Evolutionary conservation across 2,329 filamentous ascomycete species (phyloP), one percentile per base, ranked within the genome.

Genomic region (Biscogniauxia mediterranea): DNA sequence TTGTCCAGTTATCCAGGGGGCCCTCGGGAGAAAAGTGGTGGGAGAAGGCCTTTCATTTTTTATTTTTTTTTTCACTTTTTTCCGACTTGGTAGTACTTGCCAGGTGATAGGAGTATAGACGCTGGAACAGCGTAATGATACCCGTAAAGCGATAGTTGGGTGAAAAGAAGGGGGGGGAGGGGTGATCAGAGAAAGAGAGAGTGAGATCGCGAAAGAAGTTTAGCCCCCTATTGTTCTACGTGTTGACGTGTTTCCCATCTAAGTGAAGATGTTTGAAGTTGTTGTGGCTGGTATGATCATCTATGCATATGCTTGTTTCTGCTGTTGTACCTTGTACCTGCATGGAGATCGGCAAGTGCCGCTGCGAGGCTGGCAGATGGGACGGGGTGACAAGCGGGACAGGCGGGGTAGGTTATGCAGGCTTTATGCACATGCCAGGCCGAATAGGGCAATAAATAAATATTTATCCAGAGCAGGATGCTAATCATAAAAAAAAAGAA

Each of bases 401-500:
- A 32, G 28, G 28, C 28, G 28, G 28, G 28, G 28, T 13, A 13
- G 28, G 7, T 52, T 52, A 25, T 52, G 50, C 50, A 19, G 28
- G 15, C 1, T 55, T 55, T 55, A 38, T 55, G 54, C 54, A 49
- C 25, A n/a, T 20, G 15, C 28, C 54, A 58, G n/a, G 11, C 60
- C 63, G 13, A 56, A 64, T 61, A 13, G 50, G 60, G 66, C 49
- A 68, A 67, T 60, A 65, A 65, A 64, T 67, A 62, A 68, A 68
- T 64, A 67, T 46, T 46, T 60, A 42, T 25, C 52, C 20, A 55
- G 50, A 54, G 54, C 55, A 26, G 13, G 25, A 55, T 38, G 28
- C n/a, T 15, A 38, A 28, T 55, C 54, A 55, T 55, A 21, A 55
- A 21, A 32, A 19, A 38, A 32, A 13, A 8, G 8, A 28, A 28